Base-by-base conservation (phyloP, 106 monocot genomes). In the Allium fistulosum region DNA sequence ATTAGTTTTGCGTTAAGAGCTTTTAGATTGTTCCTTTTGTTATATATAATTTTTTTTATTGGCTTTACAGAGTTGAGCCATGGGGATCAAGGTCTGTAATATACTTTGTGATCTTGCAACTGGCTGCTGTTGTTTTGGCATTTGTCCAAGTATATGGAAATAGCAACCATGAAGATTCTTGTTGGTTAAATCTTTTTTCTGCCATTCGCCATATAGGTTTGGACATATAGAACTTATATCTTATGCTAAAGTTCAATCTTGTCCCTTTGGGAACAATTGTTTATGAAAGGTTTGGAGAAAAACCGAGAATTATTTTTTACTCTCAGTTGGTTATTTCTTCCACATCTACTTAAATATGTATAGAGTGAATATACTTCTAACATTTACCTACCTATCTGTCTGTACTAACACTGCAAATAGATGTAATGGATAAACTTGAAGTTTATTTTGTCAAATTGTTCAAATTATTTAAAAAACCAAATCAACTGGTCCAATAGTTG, bases 41-140 rank as follows among this genome's bases (percentile, higher is more conserved):
- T 22, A 22, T 22, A 22, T 22, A 22, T 22, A 22, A 17, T 65
- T 47, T 65, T 65, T 63, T 11, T 63, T 8, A 46, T 48, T 48
- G 17, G 37, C 74, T 72, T 51, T 85, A 66, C 83, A 96, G 96
- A 70, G 69, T 76, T 63, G 85, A 88, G 58, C 88, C 86, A 9
- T 78, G 83, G 91, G 88, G 78, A 72, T 82, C 85, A 61, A 66
- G 80, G 66, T 86, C 88, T 65, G 81, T 92, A 72, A 50, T 96
- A 51, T 96, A 86, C 63, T 88, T 80, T 70, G 11, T 88, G 37
- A 62, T 86, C 53, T 59, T 88, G 67, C 91, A 96, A 66, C 55
- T 82, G 57, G 79, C 83, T 61, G 74, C 76, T 71, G 74, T 70
- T 61, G 66, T 91, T 61, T 71, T 84, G 78, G 81, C 88, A 72